Evolutionary conservation across 2,329 filamentous ascomycete species (phyloP).

Genomic region (Pseudogymnoascus pannorum): DNA sequence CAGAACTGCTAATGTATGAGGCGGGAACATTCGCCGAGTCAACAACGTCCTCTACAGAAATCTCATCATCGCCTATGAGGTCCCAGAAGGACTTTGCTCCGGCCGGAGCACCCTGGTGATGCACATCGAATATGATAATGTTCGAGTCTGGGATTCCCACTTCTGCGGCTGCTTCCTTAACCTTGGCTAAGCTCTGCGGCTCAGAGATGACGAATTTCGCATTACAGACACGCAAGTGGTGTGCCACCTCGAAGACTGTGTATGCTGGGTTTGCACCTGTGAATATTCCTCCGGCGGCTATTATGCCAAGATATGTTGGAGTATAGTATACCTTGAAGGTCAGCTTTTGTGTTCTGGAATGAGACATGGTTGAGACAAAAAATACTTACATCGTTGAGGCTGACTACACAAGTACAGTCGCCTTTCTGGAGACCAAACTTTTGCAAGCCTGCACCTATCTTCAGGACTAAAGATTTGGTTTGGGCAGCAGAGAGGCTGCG

Average conservation of each 20-base stretch:
- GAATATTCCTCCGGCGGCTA: slow-evolving; percentile 24
- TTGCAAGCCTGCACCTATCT: slow-evolving; percentile 24
- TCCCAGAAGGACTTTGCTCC: neutral
- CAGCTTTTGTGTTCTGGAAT: neutral
- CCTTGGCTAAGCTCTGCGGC: slow-evolving; percentile 19
- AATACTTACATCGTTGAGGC: slow-evolving; percentile 25
- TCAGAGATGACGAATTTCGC: slow-evolving; percentile 24
- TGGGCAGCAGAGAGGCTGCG: slow-evolving; percentile 22
- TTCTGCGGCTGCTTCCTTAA: slow-evolving; percentile 21
- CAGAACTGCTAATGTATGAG: slow-evolving; percentile 38
- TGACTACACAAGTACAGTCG: slow-evolving; percentile 26
- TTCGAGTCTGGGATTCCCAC: slow-evolving; percentile 21
- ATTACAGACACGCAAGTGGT: slow-evolving; percentile 24
- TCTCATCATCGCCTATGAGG: neutral
- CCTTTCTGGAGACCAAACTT: slow-evolving; percentile 22
- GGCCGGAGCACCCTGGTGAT: neutral
- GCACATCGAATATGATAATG: slow-evolving; percentile 18
- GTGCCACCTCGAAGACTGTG: slow-evolving; percentile 23
- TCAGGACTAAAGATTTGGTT: slow-evolving; percentile 19
- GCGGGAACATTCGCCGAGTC: slow-evolving; percentile 29
- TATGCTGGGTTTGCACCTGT: slow-evolving; percentile 25
- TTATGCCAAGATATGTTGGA: slow-evolving; percentile 20
- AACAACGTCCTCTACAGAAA: slow-evolving; percentile 14
- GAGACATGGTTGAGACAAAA: neutral
- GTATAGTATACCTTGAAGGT: slow-evolving; percentile 20